Evolutionary conservation across 306 rosid species (phyloP).

Genomic region (Vachellia pachyceras): DNA sequence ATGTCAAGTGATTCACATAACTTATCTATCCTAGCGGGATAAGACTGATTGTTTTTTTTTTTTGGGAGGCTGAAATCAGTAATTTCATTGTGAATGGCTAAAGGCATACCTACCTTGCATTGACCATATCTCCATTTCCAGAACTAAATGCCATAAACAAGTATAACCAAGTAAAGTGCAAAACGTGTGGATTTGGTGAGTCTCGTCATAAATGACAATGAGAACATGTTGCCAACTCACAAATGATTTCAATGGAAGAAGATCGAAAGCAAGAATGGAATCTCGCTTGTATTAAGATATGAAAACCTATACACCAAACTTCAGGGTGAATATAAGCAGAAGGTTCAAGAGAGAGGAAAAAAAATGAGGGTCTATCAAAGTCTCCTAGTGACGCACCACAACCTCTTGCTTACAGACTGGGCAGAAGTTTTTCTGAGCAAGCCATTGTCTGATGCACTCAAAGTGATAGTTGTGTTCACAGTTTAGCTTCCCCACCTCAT

Average conservation of each 20-base stretch:
- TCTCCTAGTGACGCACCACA: conserved; percentile 51
- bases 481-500: conserved; percentile 80
- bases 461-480: conserved; percentile 87
- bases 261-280: conserved; percentile 63
- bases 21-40: no score
- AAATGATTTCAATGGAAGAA: no score
- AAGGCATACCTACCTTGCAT: no score
- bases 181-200: conserved; percentile 2
- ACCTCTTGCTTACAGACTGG: conserved; percentile 91
- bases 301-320: conserved; percentile 72
- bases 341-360: background rate
- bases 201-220: conserved; percentile 10
- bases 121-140: background rate
- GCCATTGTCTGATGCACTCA: conserved; percentile 89
- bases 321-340: conserved; percentile 29
- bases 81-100: background rate
- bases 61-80: background rate
- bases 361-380: conserved; percentile 15
- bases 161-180: conserved; percentile 2
- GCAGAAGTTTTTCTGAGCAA: conserved; percentile 82
- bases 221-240: conserved; percentile 22
- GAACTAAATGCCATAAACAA: background rate
- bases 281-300: conserved; percentile 47
- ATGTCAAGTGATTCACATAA: no score
- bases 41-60: no score